A percentile compares a stretch with the other conserved stretches of the same genome.
Evolutionary conservation across 169 alveolate species (phyloP).

Genomic region (Babesia divergens): DNA sequence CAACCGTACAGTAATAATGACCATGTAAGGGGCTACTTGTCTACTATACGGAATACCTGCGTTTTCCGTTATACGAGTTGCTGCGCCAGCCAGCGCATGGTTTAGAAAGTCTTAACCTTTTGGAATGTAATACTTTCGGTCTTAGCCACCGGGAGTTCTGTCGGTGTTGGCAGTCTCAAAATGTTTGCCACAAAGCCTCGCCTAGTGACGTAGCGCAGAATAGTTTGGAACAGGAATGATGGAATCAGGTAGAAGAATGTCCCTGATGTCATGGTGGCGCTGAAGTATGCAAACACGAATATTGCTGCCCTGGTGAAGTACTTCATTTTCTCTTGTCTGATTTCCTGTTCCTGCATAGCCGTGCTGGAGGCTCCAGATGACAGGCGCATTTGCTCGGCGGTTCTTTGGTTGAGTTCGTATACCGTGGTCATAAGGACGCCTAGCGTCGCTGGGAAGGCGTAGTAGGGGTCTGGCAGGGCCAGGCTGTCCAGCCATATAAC

Average conservation of each 20-base stretch:
- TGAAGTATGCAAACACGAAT: constrained; percentile 22
- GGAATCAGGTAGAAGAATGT: constrained; percentile 61
- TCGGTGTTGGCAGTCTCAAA: constrained; percentile 29
- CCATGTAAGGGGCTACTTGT: too few species aligned
- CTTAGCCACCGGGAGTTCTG: not conserved
- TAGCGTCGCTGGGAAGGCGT: constrained; percentile 60
- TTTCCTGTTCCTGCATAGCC: constrained; percentile 21
- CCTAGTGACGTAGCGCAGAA: constrained; percentile 28
- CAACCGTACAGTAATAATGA: too few species aligned
- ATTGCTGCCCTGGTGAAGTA: constrained; percentile 30
- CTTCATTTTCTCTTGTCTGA: constrained; percentile 36
- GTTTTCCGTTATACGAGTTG: too few species aligned
- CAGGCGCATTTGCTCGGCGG: constrained; percentile 14
- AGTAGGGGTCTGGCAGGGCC: constrained; percentile 75
- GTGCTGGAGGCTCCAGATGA: constrained; percentile 5
- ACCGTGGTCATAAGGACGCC: constrained; percentile 60
- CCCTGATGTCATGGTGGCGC: constrained; percentile 50
- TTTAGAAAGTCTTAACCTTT: not conserved
- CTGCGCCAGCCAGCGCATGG: too few species aligned
- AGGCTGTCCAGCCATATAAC: constrained; percentile 73
- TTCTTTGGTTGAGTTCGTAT: constrained; percentile 25
- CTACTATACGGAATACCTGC: too few species aligned
- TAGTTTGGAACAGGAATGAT: constrained; percentile 49
- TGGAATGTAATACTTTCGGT: not conserved
- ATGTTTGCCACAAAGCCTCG: constrained; percentile 19